These are phyloP conservation scores for Serpula lacrymans DNA, from an alignment of 768 basidiomycete genomes.

Conservation along the genomic window DNA sequence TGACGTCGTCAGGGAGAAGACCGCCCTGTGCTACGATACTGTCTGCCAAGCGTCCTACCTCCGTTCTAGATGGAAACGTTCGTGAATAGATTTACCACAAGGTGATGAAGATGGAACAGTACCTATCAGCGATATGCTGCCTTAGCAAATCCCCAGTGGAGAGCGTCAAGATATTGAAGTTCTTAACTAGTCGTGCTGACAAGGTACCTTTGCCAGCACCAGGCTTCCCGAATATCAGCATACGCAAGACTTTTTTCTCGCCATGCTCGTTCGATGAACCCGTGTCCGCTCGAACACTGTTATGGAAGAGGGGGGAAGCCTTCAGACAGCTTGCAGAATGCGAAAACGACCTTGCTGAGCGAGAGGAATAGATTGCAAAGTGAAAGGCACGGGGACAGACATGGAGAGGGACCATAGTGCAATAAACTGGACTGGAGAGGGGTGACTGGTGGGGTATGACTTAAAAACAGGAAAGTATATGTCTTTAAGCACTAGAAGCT, in stretches of 20 bases:
- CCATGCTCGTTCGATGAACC: constrained; percentile 13
- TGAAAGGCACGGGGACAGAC: constrained; percentile 10
- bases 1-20: constrained; percentile 74
- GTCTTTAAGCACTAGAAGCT: too few species aligned
- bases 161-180: constrained; percentile 74
- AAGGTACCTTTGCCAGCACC: constrained; percentile 87
- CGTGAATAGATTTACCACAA: constrained; percentile 2
- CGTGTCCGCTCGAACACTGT: constrained; percentile 33
- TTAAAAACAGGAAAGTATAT: too few species aligned
- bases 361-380: constrained; percentile 8
- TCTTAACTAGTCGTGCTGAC: constrained; percentile 66
- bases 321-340: constrained; percentile 31
- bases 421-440: not conserved
- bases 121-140: constrained; percentile 73
- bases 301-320: constrained; percentile 52
- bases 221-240: constrained; percentile 59
- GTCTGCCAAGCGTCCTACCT: constrained; percentile 72
- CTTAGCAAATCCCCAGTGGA: constrained; percentile 86
- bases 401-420: constrained; percentile 17
- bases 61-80: constrained; percentile 42
- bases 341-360: constrained; percentile 20
- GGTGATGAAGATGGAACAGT: constrained; percentile 13
- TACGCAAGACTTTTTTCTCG: constrained; percentile 33
- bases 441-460: too few species aligned
- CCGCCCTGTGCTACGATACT: constrained; percentile 76